Evolutionary conservation across 805 yeast species (phyloP), one percentile per base, ranked within the genome.

Genomic region (Candida odintsovae): DNA sequence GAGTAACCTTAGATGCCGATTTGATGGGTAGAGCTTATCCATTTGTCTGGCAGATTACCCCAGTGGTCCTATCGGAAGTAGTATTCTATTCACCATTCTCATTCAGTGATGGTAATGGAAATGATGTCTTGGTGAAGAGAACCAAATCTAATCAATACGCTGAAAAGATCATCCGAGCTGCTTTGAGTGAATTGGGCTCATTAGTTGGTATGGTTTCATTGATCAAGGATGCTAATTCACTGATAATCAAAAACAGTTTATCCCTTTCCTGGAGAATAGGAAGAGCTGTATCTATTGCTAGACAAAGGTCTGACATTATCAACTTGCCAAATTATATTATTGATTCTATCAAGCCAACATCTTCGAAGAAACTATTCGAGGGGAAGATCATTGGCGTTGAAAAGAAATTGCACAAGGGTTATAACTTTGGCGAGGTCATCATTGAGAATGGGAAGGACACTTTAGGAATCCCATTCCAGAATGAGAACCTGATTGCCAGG

Each of bases 1-100:
- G 61, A 28, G 66, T 66, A 26, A 62, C 66, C 13, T 55, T 71
- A 19, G 71, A 67, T 51, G 59, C 63, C 20, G 76, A 72, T 51
- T 55, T 68, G 44, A 72, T 72, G 76, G 78, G 78, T 7, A 61
- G 78, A 52, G 78, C 77, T 12, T 69, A 71, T 53, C 76, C 77
- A 11, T 70, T 73, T 2, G 64, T 59, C 23, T 71, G 70, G 67
- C 77, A 73, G 51, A 68, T 67, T 11, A 52, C 67, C 6, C 74
- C 77, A 6, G 59, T 58, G 21, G 66, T 59, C 4, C 45, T 48
- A 23, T 57, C 49, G 18, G 52, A 57, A 7, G 55, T 48, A 12
- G 25, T 44, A 8, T 41, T 50, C 49, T 61, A 59, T 19, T 58
- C 62, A 7, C 56, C 63, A 12, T 56, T 62, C 40, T 62, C 66